Evolutionary conservation across 1,139 yeast species (phyloP).

Genomic region (Zygosaccharomyces pseudobailii): DNA sequence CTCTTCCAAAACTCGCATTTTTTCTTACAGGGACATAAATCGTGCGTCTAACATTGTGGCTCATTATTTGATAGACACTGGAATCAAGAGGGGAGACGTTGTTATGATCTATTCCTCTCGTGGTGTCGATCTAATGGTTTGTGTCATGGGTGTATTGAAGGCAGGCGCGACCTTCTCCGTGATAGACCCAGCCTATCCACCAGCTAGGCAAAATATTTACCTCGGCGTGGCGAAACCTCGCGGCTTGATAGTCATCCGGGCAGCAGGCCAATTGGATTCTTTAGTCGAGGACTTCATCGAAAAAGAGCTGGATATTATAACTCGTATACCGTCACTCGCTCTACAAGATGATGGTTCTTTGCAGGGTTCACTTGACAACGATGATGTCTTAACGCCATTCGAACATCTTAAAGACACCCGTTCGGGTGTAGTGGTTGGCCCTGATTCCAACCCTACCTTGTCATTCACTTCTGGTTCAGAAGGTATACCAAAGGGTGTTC

Average conservation of each 20-base stretch:
- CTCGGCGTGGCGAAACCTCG: constrained; percentile 88
- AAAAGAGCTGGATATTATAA: constrained; percentile 63
- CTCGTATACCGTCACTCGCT: constrained; percentile 73
- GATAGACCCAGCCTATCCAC: constrained; percentile 98
- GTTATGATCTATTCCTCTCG: constrained; percentile 97
- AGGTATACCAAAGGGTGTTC: constrained; percentile 97
- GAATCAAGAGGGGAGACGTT: constrained; percentile 85
- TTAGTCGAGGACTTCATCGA: constrained; percentile 72
- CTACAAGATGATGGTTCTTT: constrained; percentile 73
- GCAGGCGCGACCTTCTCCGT: constrained; percentile 99
- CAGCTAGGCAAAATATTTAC: constrained; percentile 92
- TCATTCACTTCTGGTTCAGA: constrained; percentile 98
- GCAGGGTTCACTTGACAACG: constrained; percentile 48
- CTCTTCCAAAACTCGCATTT: constrained; percentile 56
- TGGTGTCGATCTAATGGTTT: constrained; percentile 93
- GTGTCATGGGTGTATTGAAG: constrained; percentile 95
- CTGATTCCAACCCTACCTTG: constrained; percentile 93
- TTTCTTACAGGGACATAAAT: constrained; percentile 80
- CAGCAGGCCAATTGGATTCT: constrained; percentile 79
- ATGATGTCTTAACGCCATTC: constrained; percentile 51
- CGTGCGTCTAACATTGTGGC: constrained; percentile 94
- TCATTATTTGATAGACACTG: constrained; percentile 74
- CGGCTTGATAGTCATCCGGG: constrained; percentile 82
- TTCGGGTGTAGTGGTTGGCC: constrained; percentile 93
- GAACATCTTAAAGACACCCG: constrained; percentile 46